These are phyloP conservation scores for Lactarius pseudohatsudake DNA, from an alignment of 768 basidiomycete genomes.

Conservation along the genomic window DNA sequence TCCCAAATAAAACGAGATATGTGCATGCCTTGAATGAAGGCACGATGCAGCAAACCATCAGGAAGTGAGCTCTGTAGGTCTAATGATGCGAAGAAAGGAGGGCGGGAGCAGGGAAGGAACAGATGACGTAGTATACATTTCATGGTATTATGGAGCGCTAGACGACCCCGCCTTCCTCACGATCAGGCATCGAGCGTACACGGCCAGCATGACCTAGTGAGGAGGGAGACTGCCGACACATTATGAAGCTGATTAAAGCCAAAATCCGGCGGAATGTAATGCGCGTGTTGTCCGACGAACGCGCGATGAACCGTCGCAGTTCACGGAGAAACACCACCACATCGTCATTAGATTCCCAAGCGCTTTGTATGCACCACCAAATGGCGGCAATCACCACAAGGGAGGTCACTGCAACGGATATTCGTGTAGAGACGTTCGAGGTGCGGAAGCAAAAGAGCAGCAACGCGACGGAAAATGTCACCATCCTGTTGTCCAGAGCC, in stretches of 20 bases:
- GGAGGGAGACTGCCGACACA: background rate
- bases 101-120: too few relatives aligned
- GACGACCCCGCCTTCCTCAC: background rate
- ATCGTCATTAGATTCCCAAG: background rate
- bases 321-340: background rate
- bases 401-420: background rate
- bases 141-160: too few relatives aligned
- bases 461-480: constrained; percentile 8
- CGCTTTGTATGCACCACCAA: background rate
- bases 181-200: background rate
- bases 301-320: background rate
- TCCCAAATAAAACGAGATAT: too few relatives aligned
- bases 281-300: background rate
- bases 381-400: background rate
- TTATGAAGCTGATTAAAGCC: background rate
- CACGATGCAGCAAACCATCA: too few relatives aligned
- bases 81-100: too few relatives aligned
- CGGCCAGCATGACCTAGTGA: background rate
- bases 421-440: constrained; percentile 2
- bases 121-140: too few relatives aligned
- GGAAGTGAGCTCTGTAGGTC: too few relatives aligned
- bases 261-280: too few relatives aligned
- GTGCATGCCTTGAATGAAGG: too few relatives aligned
- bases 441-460: constrained; percentile 6
- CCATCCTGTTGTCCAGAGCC: constrained; percentile 10